Conservation (phyloP, 768 basidiomycete genomes). For the Boletus barrowsii region DNA sequence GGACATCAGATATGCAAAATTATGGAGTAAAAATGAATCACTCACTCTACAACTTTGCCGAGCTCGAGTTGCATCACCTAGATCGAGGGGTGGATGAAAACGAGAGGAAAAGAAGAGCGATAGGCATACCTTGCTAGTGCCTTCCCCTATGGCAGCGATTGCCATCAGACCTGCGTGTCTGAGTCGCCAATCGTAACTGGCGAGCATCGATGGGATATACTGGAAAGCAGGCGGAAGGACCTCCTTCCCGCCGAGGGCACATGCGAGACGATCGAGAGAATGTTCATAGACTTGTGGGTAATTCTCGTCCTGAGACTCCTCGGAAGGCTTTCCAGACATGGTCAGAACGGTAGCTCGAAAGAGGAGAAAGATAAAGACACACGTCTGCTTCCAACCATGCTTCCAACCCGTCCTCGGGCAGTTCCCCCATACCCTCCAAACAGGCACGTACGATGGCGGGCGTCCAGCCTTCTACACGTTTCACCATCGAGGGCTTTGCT, state of each 20-base stretch:
- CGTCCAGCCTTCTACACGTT: conserved; percentile 68
- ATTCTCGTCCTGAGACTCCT: conserved; percentile 56
- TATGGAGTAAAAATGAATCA: neutral
- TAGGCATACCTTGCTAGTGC: conserved; percentile 60
- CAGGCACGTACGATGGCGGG: conserved; percentile 68
- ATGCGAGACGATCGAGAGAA: conserved; percentile 75
- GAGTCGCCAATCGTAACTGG: conserved; percentile 78
- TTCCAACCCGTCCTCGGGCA: conserved; percentile 57
- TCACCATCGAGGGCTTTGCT: conserved; percentile 66
- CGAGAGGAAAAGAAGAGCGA: neutral
- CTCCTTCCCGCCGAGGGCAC: conserved; percentile 71
- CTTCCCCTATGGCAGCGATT: conserved; percentile 82
- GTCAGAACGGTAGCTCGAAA: neutral
- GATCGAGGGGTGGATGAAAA: neutral
- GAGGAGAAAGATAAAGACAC: conserved; percentile 31
- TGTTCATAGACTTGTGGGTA: conserved; percentile 82
- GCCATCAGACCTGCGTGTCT: conserved; percentile 87
- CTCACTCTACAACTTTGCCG: conserved; percentile 78
- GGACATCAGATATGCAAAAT: neutral
- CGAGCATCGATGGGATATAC: conserved; percentile 79
- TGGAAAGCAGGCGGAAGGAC: conserved; percentile 80
- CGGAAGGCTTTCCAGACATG: conserved; percentile 48
- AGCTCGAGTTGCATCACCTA: conserved; percentile 80
- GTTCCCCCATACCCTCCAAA: conserved; percentile 78
- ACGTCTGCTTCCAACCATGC: conserved; percentile 77